Base-by-base conservation (phyloP, 306 rosid species). In the Medicago arabica region DNA sequence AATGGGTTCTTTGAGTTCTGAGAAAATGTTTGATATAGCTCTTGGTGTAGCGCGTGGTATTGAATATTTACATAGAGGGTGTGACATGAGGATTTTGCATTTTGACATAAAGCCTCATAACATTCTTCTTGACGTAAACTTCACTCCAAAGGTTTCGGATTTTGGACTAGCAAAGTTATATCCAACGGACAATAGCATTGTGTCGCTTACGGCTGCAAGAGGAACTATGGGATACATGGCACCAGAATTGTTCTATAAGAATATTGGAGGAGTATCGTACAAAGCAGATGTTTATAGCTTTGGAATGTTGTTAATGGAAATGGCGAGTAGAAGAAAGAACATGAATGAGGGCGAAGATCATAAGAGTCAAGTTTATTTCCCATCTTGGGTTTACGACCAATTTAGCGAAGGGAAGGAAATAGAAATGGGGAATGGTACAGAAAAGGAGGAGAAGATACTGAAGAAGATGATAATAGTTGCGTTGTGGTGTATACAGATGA, bases 381-480 rank as follows among this genome's bases (percentile, higher is more conserved):
- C 75, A 15, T 73, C 53, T 43, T 74, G 76, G 80, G 34, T 49
- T 59, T 59, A 67, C 7, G n/a, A 62, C 10, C 78, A 55, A 9
- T 44, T 73, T 2, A 51, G 54, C 14, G 49, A 74, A 65, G 77
- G 67, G 50, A 61, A 38, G 10, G 78, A 71, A 8, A 53, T 49
- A 47, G 77, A 76, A 13, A 57, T 80, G 16, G 74, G 13, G 7
- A 61, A 77, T 77, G 72, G 53, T 1, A 34, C 51, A 1, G 77
- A 73, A 21, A 13, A 77, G 8, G 87, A 84, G 0, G 60, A 17
- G 63, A 40, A 69, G 14, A 23, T 28, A 43, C 31, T 49, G 40
- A 81, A 58, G 59, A 80, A 76, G 40, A 76, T 84, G 87, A 15
- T 75, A n/a, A 46, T 75, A n/a, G 84, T 83, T 54, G 81, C 84